Percentiles rank a stretch among this genome's conserved stretches.
These are phyloP conservation scores for Phytophthora palmivora DNA, from an alignment of 352 stramenopile species.

Conservation along the genomic window DNA sequence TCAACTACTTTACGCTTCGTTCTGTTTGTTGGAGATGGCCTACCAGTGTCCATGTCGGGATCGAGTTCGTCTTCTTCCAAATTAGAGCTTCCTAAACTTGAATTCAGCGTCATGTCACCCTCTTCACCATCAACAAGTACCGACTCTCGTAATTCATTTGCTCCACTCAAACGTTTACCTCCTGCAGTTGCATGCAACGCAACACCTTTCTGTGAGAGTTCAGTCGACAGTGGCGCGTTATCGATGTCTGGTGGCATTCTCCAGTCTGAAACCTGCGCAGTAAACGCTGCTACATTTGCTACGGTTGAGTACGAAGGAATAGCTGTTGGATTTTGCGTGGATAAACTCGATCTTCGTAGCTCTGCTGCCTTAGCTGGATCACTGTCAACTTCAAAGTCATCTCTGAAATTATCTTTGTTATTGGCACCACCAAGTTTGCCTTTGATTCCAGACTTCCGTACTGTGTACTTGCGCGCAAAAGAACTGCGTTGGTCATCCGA, in stretches of 20 bases:
- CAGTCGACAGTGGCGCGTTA: not conserved
- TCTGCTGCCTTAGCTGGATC: slow-evolving; percentile 23
- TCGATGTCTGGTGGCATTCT: slow-evolving; percentile 15
- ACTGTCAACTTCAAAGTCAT: not conserved
- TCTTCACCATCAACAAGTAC: slow-evolving; percentile 1
- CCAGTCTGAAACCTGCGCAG: slow-evolving; percentile 26
- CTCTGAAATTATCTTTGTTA: not conserved
- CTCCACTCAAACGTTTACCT: slow-evolving; percentile 5
- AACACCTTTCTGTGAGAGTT: slow-evolving; percentile 7
- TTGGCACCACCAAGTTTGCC: not conserved
- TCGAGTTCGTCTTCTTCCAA: slow-evolving; percentile 8
- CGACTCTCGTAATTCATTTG: slow-evolving; percentile 14
- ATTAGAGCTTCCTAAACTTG: slow-evolving; percentile 7
- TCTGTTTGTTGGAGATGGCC: slow-evolving; percentile 5
- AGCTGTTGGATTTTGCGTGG: slow-evolving; percentile 1
- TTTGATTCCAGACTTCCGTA: not conserved
- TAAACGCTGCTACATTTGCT: slow-evolving; percentile 30
- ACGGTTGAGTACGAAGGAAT: slow-evolving; percentile 3
- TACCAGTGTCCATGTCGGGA: not conserved
- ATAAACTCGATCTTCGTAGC: slow-evolving; percentile 15
- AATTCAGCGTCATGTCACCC: slow-evolving; percentile 22
- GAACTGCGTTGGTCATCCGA: not conserved
- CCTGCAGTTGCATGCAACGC: not conserved
- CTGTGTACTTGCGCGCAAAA: slow-evolving; percentile 1
- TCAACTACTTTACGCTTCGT: not conserved